These are phyloP conservation scores for Metarhizium brunneum DNA, from an alignment of 2,329 filamentous ascomycete species.

Conservation along the genomic window DNA sequence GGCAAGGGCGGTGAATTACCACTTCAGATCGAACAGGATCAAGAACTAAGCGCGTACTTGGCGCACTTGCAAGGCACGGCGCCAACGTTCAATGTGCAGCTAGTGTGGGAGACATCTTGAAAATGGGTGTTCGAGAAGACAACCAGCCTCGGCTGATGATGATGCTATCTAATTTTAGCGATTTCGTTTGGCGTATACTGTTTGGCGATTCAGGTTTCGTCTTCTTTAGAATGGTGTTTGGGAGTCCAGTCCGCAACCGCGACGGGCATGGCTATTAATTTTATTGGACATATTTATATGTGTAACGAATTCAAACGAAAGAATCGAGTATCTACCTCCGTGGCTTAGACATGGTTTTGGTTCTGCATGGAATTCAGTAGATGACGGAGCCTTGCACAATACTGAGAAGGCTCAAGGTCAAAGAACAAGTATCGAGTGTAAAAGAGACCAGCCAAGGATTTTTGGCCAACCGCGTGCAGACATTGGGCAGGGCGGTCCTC, in stretches of 20 bases:
- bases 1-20: slow-evolving; percentile 50
- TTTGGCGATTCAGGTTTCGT: not conserved
- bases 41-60: slow-evolving; percentile 64
- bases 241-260: not conserved
- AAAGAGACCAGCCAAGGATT: no score
- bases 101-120: slow-evolving; percentile 21
- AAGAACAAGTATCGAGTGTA: no score
- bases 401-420: no score
- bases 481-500: no score
- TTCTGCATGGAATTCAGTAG: no score
- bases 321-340: not conserved
- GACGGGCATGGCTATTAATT: not conserved
- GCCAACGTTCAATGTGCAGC: slow-evolving; percentile 34
- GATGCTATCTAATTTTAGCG: not conserved
- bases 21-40: slow-evolving; percentile 59
- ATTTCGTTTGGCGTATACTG: not conserved
- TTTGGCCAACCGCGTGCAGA: no score
- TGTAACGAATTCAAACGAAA: not conserved
- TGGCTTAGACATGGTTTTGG: not conserved
- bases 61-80: slow-evolving; percentile 44
- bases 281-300: not conserved
- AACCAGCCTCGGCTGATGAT: not conserved
- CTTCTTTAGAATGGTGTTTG: not conserved
- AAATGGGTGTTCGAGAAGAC: not conserved
- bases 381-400: no score